A percentile compares a stretch with the other conserved stretches of the same genome.
These are phyloP conservation scores for Punica granatum DNA, from an alignment of 345 rosid species.

Conservation along the genomic window DNA sequence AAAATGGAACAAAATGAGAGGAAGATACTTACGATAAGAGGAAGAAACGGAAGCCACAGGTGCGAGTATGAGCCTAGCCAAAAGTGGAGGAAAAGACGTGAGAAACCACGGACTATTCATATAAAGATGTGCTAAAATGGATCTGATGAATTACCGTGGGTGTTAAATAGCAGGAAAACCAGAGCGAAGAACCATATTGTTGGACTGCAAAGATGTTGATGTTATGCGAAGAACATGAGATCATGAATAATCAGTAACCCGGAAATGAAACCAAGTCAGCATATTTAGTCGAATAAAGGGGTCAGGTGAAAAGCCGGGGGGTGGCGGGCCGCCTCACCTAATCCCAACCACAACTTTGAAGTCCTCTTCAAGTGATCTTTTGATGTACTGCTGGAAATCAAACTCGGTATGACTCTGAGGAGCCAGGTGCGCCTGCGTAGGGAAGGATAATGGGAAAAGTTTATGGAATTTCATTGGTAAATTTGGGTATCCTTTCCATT, in stretches of 20 bases:
- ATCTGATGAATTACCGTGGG: constrained; percentile 18
- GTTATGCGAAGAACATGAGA: not conserved
- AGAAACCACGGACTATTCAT: not conserved
- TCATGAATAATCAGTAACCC: not conserved
- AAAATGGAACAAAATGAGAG: not conserved
- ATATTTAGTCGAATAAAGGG: not conserved
- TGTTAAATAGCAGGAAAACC: constrained; percentile 26
- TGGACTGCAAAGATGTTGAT: constrained; percentile 16
- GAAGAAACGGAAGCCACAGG: constrained; percentile 33
- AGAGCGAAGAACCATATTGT: constrained; percentile 30
- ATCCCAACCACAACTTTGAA: constrained; percentile 28
- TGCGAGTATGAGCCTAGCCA: constrained; percentile 25
- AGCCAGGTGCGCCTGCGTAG: constrained; percentile 22
- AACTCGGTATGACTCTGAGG: constrained; percentile 24
- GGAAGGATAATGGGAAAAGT: not conserved
- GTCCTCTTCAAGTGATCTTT: constrained; percentile 39
- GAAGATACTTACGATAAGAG: constrained; percentile 22
- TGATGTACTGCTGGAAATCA: constrained; percentile 34
- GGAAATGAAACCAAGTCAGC: not conserved
- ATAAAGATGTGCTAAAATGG: not conserved
- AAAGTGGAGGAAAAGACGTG: not conserved
- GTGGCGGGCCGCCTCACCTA: constrained; percentile 10
- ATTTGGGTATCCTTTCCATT: too few relatives aligned
- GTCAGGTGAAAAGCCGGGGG: not conserved
- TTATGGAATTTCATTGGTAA: not conserved